phyloP scores from a whole-genome alignment of 2,329 filamentous ascomycete genomes.

The Fusarium penzigii region DNA sequence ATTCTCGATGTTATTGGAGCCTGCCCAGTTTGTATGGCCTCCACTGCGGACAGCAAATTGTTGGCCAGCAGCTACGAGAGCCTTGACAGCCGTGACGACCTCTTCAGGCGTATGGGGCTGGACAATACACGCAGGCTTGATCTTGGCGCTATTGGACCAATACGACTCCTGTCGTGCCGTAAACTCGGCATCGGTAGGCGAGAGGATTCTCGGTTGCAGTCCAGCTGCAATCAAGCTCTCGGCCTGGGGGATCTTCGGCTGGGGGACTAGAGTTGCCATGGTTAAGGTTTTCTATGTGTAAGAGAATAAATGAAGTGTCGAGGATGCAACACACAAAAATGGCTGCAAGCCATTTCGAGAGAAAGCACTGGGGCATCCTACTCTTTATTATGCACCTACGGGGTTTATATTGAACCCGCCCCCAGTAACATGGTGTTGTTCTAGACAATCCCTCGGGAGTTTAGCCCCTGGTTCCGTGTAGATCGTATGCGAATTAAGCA shows the following conservation, averaged over 20 bases:
- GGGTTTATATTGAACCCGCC: no score
- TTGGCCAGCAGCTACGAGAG: slow-evolving; percentile 7
- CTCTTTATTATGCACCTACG: not conserved
- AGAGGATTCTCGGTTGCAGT: slow-evolving; percentile 8
- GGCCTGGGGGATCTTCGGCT: slow-evolving; percentile 1
- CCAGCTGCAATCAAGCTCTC: slow-evolving; percentile 11
- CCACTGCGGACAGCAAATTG: slow-evolving; percentile 12
- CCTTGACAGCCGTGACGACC: slow-evolving; percentile 7
- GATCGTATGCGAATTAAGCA: no score
- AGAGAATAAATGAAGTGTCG: no score
- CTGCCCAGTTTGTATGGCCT: slow-evolving; percentile 12
- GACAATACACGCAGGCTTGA: slow-evolving; percentile 16
- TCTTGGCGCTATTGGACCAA: slow-evolving; percentile 20
- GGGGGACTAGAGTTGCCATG: slow-evolving; percentile 5
- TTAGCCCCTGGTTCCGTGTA: no score
- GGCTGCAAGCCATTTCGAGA: no score
- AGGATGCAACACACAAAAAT: no score
- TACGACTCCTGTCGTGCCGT: slow-evolving; percentile 18
- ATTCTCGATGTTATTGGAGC: slow-evolving; percentile 11
- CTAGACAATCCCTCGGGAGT: no score
- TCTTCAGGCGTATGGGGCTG: slow-evolving; percentile 13
- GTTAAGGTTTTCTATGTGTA: not conserved
- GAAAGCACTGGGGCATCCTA: not conserved
- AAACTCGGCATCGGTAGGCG: slow-evolving; percentile 9
- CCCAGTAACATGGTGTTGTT: no score